Evolutionary conservation across 2,329 filamentous ascomycete genomes (phyloP).

Genomic region (Amylocarpus encephaloides): DNA sequence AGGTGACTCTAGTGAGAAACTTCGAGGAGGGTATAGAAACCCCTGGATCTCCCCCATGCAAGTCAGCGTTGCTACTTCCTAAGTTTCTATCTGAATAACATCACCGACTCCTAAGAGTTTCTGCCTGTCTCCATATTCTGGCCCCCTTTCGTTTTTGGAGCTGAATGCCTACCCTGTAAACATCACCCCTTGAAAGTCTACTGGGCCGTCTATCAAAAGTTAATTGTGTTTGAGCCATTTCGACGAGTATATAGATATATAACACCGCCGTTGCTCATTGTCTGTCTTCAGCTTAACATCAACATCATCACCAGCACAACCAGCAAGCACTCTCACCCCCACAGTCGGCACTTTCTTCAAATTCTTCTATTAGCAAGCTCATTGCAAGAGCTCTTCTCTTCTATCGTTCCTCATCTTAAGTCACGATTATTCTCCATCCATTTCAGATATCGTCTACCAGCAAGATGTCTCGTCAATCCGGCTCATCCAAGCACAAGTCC

Average conservation of each 20-base stretch:
- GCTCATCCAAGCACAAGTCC: slow-evolving; percentile 21
- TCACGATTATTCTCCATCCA: not conserved
- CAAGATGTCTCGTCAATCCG: slow-evolving; percentile 20
- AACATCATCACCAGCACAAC: not conserved
- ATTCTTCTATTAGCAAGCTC: not conserved
- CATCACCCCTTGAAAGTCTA: not conserved
- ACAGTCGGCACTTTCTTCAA: not conserved
- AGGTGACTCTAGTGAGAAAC: slow-evolving; percentile 7
- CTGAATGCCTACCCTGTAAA: slow-evolving; percentile 2
- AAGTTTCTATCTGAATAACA: slow-evolving; percentile 4
- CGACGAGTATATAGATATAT: not conserved
- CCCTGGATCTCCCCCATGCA: slow-evolving; percentile 2
- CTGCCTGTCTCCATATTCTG: slow-evolving; percentile 1
- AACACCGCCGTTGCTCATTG: not conserved
- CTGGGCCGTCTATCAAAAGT: not conserved
- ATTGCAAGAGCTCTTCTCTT: not conserved
- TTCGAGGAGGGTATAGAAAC: slow-evolving; percentile 1
- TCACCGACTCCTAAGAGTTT: not conserved
- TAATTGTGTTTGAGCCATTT: not conserved
- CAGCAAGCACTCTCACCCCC: not conserved
- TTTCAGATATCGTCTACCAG: not conserved
- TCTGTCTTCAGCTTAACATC: not conserved
- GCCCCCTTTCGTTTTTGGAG: slow-evolving; percentile 1
- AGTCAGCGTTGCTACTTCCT: slow-evolving; percentile 4
- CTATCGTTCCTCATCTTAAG: not conserved